Evolutionary conservation across 768 basidiomycete genomes (phyloP).

Genomic region (Panaeolus papilionaceus): DNA sequence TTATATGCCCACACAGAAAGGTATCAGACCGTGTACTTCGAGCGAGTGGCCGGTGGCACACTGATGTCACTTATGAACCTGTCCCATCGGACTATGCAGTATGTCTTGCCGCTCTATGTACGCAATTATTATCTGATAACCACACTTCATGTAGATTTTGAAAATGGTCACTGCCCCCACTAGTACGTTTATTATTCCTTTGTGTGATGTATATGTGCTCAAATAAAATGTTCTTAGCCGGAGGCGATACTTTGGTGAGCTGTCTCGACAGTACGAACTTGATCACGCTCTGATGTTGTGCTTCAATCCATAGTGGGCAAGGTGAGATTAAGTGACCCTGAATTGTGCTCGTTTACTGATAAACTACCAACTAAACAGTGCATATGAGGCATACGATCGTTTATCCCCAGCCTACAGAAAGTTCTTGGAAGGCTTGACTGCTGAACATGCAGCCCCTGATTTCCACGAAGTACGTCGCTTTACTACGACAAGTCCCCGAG

Average conservation of each 20-base stretch:
- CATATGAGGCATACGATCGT: slow-evolving; percentile 69
- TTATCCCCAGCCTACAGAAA: slow-evolving; percentile 59
- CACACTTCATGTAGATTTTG: slow-evolving; percentile 33
- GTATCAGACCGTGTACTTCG: slow-evolving; percentile 27
- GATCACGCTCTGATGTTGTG: background rate
- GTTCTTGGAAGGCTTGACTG: slow-evolving; percentile 65
- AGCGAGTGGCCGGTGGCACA: slow-evolving; percentile 56
- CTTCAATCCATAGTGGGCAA: slow-evolving; percentile 40
- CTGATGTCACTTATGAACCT: slow-evolving; percentile 66
- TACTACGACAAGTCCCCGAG: background rate
- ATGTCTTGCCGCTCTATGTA: slow-evolving; percentile 8
- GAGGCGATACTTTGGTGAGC: slow-evolving; percentile 50
- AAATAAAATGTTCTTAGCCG: slow-evolving; percentile 29
- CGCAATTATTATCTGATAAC: background rate
- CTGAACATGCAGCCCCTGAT: slow-evolving; percentile 53
- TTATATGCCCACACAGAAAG: background rate
- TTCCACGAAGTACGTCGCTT: slow-evolving; percentile 42
- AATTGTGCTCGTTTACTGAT: background rate
- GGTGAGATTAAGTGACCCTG: slow-evolving; percentile 27
- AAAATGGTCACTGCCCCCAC: slow-evolving; percentile 48
- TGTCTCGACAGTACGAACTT: background rate
- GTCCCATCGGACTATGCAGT: slow-evolving; percentile 66
- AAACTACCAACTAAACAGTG: slow-evolving; percentile 31
- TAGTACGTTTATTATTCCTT: slow-evolving; percentile 28
- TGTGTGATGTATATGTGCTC: background rate